Base-by-base conservation (phyloP, 73 alveolate species). In the Stentor roeselii region DNA sequence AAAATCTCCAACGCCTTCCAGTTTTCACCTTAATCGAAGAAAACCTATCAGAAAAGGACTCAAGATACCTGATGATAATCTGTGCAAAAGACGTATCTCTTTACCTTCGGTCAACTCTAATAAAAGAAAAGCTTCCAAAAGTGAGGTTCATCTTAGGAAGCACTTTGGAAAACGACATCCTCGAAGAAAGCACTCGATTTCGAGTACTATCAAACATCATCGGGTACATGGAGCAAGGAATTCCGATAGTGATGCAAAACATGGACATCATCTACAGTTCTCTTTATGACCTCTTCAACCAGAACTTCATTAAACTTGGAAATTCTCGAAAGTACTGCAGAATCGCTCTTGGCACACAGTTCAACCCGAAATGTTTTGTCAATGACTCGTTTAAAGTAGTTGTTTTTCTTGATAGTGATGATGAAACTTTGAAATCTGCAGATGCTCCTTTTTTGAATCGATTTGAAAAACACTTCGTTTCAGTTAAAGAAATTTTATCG, bases 391-490 rank as follows among this genome's bases (percentile, higher is more conserved):
- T 90, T 75, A 82, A 87, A 78, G 74, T 75, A 30, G 74, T 88
- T 0, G 78, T 84, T 1, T 38, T 88, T 34, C 78, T 78, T 14
- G 89, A 88, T 35, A 75, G 60, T 80, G 36, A 74, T 15, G 36
- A 76, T 41, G 86, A 85, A 4, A 76, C 39, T 41, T 1, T 35
- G 0, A 76, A 32, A 3, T 60, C 4, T 35, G 84, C 82, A 83
- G 91, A 86, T n/a, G 87, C 95, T 36, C 93, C 95, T 82, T 90
- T 90, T 60, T 60, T 90, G 3, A 90, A 90, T 67, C 82, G 95
- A 59, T 87, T 90, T 90, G 95, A 90, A 87, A 90, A 90, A 3
- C 82, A 42, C 60, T 59, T 58, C 39, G 6, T 85, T 3, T 39
- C 90, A 31, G 59, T 85, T 80, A 87, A 85, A 2, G 32, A 78